Conservation (phyloP, 1,284 basidiomycete species). For the Rugosomyces carneus region DNA sequence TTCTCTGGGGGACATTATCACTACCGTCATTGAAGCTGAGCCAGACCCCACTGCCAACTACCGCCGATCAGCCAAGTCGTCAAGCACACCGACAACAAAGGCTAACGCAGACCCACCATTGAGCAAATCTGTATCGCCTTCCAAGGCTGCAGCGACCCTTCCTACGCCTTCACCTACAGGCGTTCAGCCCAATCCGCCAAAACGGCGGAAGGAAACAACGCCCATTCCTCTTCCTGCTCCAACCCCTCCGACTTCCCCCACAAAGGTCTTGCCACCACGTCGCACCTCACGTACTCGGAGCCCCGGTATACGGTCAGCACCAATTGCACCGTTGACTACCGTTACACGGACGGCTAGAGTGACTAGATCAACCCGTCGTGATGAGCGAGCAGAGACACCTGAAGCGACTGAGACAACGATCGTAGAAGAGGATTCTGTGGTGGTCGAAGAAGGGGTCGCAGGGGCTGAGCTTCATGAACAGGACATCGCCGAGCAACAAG, state of each 20-base stretch:
- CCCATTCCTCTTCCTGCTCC: constrained; percentile 36
- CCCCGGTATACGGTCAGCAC: constrained; percentile 30
- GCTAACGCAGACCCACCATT: constrained; percentile 19
- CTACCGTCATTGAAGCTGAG: constrained; percentile 62
- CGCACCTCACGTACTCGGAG: constrained; percentile 54
- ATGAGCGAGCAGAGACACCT: constrained; percentile 35
- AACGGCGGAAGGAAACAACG: constrained; percentile 61
- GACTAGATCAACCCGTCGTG: constrained; percentile 34
- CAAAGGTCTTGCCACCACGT: constrained; percentile 23
- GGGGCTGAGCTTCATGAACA: constrained; percentile 56
- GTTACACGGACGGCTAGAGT: constrained; percentile 27
- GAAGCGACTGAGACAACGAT: constrained; percentile 54
- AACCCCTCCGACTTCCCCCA: constrained; percentile 17
- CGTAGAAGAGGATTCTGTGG: constrained; percentile 55
- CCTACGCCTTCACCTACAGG: constrained; percentile 32
- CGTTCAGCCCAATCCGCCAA: constrained; percentile 39
- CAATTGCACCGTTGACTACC: constrained; percentile 23
- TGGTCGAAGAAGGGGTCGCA: constrained; percentile 44
- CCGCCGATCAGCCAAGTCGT: constrained; percentile 52
- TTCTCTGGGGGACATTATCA: constrained; percentile 52
- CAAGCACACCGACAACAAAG: constrained; percentile 27
- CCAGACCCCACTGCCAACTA: constrained; percentile 78
- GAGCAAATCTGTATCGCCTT: constrained; percentile 4
- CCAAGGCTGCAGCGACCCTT: constrained; percentile 29
- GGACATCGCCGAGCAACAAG: constrained; percentile 68